A percentile compares a stretch with the other conserved stretches of the same genome.
These are phyloP conservation scores for Fusarium redolens DNA, from an alignment of 2,329 filamentous ascomycete species.

Conservation along the genomic window DNA sequence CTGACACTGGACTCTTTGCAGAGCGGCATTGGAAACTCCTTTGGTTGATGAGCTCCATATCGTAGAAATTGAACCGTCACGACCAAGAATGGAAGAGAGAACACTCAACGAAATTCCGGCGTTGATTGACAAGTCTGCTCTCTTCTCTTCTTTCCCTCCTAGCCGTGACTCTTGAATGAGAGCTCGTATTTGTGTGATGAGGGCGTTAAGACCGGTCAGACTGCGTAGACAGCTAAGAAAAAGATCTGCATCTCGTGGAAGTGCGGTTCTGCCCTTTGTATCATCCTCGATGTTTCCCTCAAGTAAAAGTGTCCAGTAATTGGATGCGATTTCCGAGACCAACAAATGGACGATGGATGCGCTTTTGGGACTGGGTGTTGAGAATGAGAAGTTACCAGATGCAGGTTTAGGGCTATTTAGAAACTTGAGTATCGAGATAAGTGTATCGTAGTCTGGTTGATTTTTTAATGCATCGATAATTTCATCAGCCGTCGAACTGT, in stretches of 20 bases:
- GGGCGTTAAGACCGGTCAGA: constrained; percentile 80
- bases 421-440: constrained; percentile 65
- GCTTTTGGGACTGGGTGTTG: constrained; percentile 70
- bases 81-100: constrained; percentile 55
- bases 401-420: constrained; percentile 52
- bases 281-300: constrained; percentile 52
- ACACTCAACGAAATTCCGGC: constrained; percentile 58
- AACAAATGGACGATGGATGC: constrained; percentile 82
- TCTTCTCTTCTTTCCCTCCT: constrained; percentile 51
- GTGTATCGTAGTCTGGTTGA: constrained; percentile 70
- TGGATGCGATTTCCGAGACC: constrained; percentile 78
- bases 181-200: constrained; percentile 75
- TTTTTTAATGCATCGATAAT: constrained; percentile 69
- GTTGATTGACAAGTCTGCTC: constrained; percentile 57
- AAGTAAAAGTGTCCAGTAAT: constrained; percentile 79
- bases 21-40: constrained; percentile 33
- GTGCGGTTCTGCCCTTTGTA: constrained; percentile 6
- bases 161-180: constrained; percentile 65
- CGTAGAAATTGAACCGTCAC: constrained; percentile 49
- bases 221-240: constrained; percentile 77
- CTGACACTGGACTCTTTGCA: constrained; percentile 50
- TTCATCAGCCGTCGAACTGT: constrained; percentile 56
- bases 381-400: constrained; percentile 41
- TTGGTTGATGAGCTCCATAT: constrained; percentile 54
- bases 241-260: constrained; percentile 55